phyloP scores from a whole-genome alignment of 352 stramenopile species.

The Ochromonadaceae sp. region DNA sequence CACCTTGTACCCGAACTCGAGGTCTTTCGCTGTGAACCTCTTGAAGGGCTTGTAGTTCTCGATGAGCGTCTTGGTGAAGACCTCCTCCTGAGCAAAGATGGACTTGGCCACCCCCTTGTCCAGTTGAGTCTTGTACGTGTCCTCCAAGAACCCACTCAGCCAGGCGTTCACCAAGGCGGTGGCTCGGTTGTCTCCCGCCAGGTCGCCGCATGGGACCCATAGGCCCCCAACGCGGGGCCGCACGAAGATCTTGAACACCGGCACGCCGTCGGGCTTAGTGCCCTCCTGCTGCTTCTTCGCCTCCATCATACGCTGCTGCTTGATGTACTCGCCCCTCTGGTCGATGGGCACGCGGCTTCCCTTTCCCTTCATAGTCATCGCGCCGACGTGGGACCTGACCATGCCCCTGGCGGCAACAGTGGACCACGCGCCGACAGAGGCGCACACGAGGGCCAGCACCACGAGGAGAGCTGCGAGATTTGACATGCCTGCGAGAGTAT shows the following conservation, averaged over 20 bases:
- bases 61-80: neutral
- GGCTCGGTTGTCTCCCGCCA: neutral
- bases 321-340: neutral
- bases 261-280: neutral
- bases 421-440: no score
- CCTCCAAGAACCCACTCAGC: neutral
- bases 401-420: no score
- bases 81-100: neutral
- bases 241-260: neutral
- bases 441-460: no score
- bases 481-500: no score
- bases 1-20: neutral
- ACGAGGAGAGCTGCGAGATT: no score
- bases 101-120: neutral
- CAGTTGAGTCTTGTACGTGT: neutral
- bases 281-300: neutral
- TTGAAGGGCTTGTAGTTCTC: neutral
- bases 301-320: neutral
- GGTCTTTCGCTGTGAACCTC: no score
- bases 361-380: neutral
- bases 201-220: neutral
- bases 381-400: no score
- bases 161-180: neutral
- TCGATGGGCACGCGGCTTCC: neutral
- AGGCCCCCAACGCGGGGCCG: neutral